phyloP scores from a whole-genome alignment of 2,329 filamentous ascomycete genomes.

The Mollisia scopiformis region DNA sequence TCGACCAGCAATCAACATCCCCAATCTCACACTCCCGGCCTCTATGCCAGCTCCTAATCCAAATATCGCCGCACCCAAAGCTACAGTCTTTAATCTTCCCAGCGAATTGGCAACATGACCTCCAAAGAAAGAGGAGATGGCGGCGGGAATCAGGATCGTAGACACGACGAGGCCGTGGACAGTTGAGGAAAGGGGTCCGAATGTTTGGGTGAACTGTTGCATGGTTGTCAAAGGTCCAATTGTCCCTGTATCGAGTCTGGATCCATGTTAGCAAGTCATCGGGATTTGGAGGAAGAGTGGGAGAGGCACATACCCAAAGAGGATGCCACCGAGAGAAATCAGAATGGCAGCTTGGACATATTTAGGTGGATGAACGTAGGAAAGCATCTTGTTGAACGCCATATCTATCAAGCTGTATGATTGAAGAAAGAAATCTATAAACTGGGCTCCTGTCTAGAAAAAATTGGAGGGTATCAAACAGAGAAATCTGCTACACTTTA shows the following conservation, averaged over 20 bases:
- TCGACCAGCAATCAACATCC: constrained; percentile 58
- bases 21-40: constrained; percentile 47
- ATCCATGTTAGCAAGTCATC: not conserved
- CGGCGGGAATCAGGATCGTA: constrained; percentile 59
- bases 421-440: too few relatives aligned
- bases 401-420: not conserved
- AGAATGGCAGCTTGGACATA: constrained; percentile 33
- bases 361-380: constrained; percentile 25
- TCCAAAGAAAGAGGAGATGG: constrained; percentile 59
- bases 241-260: constrained; percentile 49
- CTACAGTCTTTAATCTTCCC: constrained; percentile 52
- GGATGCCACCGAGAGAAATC: constrained; percentile 30
- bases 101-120: constrained; percentile 55
- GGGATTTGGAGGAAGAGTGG: not conserved
- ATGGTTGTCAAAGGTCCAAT: constrained; percentile 56
- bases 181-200: constrained; percentile 53
- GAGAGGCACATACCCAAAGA: constrained; percentile 31
- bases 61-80: constrained; percentile 54
- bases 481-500: too few relatives aligned
- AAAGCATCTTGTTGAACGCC: not conserved
- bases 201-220: constrained; percentile 44
- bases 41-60: constrained; percentile 56
- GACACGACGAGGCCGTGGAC: constrained; percentile 60
- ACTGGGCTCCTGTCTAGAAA: too few relatives aligned
- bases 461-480: too few relatives aligned